phyloP scores from a whole-genome alignment of 352 stramenopile genomes.

The Phytopythium boreale region DNA sequence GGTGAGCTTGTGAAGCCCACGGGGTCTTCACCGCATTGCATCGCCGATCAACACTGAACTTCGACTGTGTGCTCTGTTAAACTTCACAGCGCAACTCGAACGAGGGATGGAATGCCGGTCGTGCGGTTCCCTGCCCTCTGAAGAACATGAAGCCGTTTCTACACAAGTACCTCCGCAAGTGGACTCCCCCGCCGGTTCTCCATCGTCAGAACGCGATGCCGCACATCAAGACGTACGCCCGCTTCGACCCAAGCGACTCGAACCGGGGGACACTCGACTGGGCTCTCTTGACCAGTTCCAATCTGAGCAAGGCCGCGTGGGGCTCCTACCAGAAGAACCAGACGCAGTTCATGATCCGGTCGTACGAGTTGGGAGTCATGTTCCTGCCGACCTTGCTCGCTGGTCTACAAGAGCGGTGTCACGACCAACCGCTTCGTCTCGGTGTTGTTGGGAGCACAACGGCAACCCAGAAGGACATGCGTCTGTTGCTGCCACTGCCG shows the following conservation, averaged over 20 bases:
- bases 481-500: constrained; percentile 47
- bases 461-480: constrained; percentile 1
- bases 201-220: constrained; percentile 79
- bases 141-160: constrained; percentile 89
- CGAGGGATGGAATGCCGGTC: constrained; percentile 73
- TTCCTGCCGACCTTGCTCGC: constrained; percentile 46
- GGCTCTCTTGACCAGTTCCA: constrained; percentile 78
- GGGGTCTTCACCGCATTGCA: no score
- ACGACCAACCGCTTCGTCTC: constrained; percentile 14
- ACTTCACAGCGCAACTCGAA: constrained; percentile 60
- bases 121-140: constrained; percentile 65
- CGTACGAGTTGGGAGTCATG: constrained; percentile 78
- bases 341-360: constrained; percentile 79
- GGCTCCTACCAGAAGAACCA: constrained; percentile 68
- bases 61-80: not conserved
- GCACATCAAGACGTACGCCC: constrained; percentile 81
- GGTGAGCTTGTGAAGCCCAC: constrained; percentile 30
- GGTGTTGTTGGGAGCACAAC: constrained; percentile 28
- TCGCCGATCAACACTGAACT: not conserved
- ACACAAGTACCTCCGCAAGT: constrained; percentile 82
- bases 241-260: constrained; percentile 36
- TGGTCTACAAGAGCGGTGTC: constrained; percentile 3
- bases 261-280: constrained; percentile 45
- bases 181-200: constrained; percentile 47
- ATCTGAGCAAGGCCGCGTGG: constrained; percentile 84